Base-by-base conservation (phyloP, 2,329 filamentous ascomycete genomes). In the Corniculantispora saksenae region DNA sequence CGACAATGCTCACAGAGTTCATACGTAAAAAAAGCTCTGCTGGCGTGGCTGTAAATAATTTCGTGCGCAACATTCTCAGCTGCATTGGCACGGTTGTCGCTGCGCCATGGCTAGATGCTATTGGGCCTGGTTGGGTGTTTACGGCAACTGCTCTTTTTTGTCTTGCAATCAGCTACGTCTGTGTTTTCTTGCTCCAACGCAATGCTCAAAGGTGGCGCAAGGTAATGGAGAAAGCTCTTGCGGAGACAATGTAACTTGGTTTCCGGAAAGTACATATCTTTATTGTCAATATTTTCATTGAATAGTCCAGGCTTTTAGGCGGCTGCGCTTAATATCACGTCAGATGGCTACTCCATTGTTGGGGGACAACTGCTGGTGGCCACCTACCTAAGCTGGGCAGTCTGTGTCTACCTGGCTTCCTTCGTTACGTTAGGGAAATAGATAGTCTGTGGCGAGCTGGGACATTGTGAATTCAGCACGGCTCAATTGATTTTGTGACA, bases 1-100 rank as follows among this genome's bases (percentile, higher is more conserved):
- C 91, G 0, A 95, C 92, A 0, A 93, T 95, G 90, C 80, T 95
- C 69, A 94, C 92, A 0, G 92, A 95, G 73, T 93, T 94, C 72
- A 89, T 94, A 82, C 91, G 91, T 17, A 83, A 86, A 50, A 83
- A 84, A 67, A 89, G 89, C 58, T 91, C 88, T 4, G 86, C 86
- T 13, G 91, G 91, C 1, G 90, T 94, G 3, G 92, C 92, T 0
- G 81, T 94, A 51, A 94, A 94, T 76, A 94, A 94, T 73, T 92
- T 94, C 71, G 82, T 92, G 60, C 82, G 92, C 56, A 95, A 94
- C 70, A 91, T 93, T 47, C 89, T 93, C 70, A 88, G 86, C 58
- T 93, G 90, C 67, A 82, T 92, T 1, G 91, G 90, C 12, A 84
- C 85, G 51, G 76, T 94, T 38, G 85, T 93, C 21, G 86, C 89